Evolutionary conservation across 2,329 filamentous ascomycete genomes (phyloP).

Genomic region (Dactylella cylindrospora): DNA sequence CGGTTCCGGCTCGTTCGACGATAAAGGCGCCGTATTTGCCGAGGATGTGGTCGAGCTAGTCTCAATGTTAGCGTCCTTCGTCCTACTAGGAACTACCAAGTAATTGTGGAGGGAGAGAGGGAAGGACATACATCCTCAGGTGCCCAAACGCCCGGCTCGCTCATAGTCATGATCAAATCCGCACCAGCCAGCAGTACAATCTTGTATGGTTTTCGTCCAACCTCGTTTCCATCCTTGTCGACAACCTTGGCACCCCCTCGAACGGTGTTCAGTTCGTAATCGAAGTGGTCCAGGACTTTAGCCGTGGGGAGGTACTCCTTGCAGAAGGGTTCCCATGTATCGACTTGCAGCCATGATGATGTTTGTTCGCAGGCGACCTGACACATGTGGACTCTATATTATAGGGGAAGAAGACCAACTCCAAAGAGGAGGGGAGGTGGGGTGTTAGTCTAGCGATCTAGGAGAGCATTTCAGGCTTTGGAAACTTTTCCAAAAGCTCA

Average conservation of each 20-base stretch:
- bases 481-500: no score
- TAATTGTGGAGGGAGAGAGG: not conserved
- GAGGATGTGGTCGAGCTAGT: slow-evolving; percentile 69
- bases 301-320: slow-evolving; percentile 85
- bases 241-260: slow-evolving; percentile 64
- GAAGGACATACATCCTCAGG: slow-evolving; percentile 65
- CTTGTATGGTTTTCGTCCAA: slow-evolving; percentile 49
- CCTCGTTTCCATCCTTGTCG: slow-evolving; percentile 26
- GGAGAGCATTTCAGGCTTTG: no score
- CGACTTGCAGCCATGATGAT: slow-evolving; percentile 79
- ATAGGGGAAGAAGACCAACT: not conserved
- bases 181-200: slow-evolving; percentile 81
- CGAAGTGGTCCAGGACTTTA: slow-evolving; percentile 84
- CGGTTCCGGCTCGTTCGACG: slow-evolving; percentile 83
- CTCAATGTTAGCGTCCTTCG: not conserved
- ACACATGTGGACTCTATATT: slow-evolving; percentile 74
- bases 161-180: slow-evolving; percentile 74
- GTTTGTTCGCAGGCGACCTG: slow-evolving; percentile 74
- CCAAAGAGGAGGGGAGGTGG: slow-evolving; percentile 7
- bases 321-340: slow-evolving; percentile 85
- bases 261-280: slow-evolving; percentile 81
- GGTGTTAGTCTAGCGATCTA: slow-evolving; percentile 42
- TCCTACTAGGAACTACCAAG: not conserved
- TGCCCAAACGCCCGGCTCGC: slow-evolving; percentile 76
- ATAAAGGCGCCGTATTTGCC: slow-evolving; percentile 81